A percentile compares a stretch with the other conserved stretches of the same genome.
phyloP scores from a whole-genome alignment of 192 early-diverging fungal genomes.

The Rhizophagus prolifer region DNA sequence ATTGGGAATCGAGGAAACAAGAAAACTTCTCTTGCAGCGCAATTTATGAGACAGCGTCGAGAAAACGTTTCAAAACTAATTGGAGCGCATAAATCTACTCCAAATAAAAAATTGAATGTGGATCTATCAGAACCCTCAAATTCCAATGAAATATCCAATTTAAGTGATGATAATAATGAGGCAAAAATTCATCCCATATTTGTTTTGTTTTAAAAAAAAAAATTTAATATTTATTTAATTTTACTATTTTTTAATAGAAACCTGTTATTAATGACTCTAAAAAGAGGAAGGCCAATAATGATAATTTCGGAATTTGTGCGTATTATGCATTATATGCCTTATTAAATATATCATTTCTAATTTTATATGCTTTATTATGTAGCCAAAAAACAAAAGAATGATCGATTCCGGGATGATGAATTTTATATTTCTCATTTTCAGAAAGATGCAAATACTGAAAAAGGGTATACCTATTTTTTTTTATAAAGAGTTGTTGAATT shows the following conservation, averaged over 20 bases:
- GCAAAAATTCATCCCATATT: not conserved
- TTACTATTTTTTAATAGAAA: not conserved
- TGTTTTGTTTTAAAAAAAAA: not conserved
- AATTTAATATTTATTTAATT: too few relatives aligned
- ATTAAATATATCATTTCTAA: not conserved
- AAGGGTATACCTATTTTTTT: conserved; percentile 58
- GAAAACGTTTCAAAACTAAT: conserved; percentile 39
- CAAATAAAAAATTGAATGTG: not conserved
- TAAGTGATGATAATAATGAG: not conserved
- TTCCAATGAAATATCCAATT: not conserved
- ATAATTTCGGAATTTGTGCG: not conserved
- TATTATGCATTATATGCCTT: not conserved
- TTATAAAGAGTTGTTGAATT: not conserved
- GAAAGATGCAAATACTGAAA: conserved; percentile 84
- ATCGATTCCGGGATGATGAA: conserved; percentile 71
- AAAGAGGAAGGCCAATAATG: not conserved
- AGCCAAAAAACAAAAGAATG: conserved; percentile 38
- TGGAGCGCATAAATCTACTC: not conserved
- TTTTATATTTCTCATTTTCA: conserved; percentile 89
- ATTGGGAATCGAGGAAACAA: conserved; percentile 82
- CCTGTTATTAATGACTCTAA: not conserved
- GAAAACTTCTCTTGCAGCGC: conserved; percentile 57
- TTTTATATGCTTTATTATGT: not conserved
- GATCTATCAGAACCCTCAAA: not conserved
- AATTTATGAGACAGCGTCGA: conserved; percentile 67